A percentile compares a stretch with the other conserved stretches of the same genome.
phyloP scores from a whole-genome alignment of 495 filamentous ascomycete genomes.

The Choiromyces venosus region DNA sequence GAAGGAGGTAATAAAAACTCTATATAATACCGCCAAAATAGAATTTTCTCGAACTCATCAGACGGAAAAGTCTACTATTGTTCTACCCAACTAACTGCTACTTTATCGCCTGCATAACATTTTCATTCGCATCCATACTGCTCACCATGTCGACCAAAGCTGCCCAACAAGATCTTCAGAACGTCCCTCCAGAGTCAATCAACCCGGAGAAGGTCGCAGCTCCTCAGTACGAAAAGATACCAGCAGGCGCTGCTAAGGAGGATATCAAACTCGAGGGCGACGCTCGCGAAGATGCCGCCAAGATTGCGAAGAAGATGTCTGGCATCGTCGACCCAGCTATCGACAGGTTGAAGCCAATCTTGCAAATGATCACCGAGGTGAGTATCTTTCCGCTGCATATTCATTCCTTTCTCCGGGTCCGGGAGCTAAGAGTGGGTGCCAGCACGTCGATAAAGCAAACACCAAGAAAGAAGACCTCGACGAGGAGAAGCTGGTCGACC shows the following conservation, averaged over 20 bases:
- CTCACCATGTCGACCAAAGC: not conserved
- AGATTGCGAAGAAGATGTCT: conserved; percentile 73
- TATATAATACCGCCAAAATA: not conserved
- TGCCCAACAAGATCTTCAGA: not conserved
- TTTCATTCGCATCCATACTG: not conserved
- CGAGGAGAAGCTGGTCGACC: conserved; percentile 78
- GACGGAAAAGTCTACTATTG: not conserved
- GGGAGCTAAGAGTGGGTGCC: conserved; percentile 33
- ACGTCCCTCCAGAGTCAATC: not conserved
- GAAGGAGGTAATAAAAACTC: not conserved
- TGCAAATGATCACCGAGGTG: conserved; percentile 82
- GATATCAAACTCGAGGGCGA: conserved; percentile 5
- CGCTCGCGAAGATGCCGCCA: conserved; percentile 38
- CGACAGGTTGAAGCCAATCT: conserved; percentile 75
- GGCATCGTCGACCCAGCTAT: conserved; percentile 69
- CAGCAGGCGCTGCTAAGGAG: not conserved
- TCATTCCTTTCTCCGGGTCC: not conserved
- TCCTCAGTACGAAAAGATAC: not conserved
- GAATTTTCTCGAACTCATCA: not conserved
- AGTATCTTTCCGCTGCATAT: conserved; percentile 35
- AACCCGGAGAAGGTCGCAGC: not conserved
- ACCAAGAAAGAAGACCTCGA: conserved; percentile 87
- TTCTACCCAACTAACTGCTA: not conserved
- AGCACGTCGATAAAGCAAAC: conserved; percentile 76
- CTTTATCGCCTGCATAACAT: not conserved